Conservation (phyloP, 805 yeast species). For the Vanderwaltozyma tropicalis region DNA sequence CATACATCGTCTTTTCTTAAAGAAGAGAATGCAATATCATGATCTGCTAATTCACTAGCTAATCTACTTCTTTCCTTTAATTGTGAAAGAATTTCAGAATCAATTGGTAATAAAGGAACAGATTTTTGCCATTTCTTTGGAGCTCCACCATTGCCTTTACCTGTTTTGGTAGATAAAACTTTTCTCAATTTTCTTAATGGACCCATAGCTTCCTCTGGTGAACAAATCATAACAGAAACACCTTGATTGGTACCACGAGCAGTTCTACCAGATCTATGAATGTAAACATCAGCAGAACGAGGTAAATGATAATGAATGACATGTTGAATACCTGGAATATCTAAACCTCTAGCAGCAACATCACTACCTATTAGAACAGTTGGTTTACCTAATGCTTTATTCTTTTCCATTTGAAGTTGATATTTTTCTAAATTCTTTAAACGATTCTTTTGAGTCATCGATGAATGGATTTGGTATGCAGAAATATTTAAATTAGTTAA, state of each 20-base stretch:
- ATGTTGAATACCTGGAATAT: slow-evolving; percentile 81
- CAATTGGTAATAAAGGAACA: slow-evolving; percentile 64
- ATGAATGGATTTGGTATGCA: slow-evolving; percentile 73
- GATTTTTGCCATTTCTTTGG: slow-evolving; percentile 41
- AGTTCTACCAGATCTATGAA: slow-evolving; percentile 97
- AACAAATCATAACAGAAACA: slow-evolving; percentile 86
- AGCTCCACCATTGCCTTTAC: slow-evolving; percentile 9
- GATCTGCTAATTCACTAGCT: slow-evolving; percentile 68
- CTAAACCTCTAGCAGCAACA: slow-evolving; percentile 97
- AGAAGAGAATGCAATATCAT: slow-evolving; percentile 49
- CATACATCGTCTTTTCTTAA: slow-evolving; percentile 63
- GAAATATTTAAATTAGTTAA: slow-evolving; percentile 60
- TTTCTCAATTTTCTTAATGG: slow-evolving; percentile 69
- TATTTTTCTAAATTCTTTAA: slow-evolving; percentile 72
- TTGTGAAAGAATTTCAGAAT: slow-evolving; percentile 60
- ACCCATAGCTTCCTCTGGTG: slow-evolving; percentile 89
- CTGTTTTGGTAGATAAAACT: slow-evolving; percentile 32
- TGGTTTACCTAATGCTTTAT: slow-evolving; percentile 35
- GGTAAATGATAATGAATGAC: slow-evolving; percentile 95
- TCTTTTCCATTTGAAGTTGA: slow-evolving; percentile 29
- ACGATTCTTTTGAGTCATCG: slow-evolving; percentile 92
- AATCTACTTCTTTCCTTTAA: slow-evolving; percentile 56
- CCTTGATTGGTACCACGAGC: slow-evolving; percentile 92
- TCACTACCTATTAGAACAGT: slow-evolving; percentile 85
- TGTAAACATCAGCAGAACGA: slow-evolving; percentile 84